Conservation (phyloP, 2,329 filamentous ascomycete genomes). For the Nothophoma quercina region DNA sequence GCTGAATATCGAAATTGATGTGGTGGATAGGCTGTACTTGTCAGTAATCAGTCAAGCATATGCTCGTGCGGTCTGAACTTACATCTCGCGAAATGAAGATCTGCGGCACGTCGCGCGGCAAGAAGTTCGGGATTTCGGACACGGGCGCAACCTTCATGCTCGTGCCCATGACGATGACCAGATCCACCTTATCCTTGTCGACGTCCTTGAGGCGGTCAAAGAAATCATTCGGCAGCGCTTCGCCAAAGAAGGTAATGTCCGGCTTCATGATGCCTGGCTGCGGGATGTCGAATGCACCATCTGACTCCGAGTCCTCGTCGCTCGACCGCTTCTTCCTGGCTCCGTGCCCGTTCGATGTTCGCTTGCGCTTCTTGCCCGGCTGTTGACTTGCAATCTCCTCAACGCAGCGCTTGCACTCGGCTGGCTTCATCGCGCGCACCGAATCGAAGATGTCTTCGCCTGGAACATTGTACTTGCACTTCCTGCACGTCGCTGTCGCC, state of each 20-base stretch:
- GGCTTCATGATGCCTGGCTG: constrained; percentile 87
- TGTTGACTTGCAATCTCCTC: constrained; percentile 59
- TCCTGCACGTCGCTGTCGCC: constrained; percentile 86
- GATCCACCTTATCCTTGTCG: constrained; percentile 80
- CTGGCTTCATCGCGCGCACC: constrained; percentile 77
- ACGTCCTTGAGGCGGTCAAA: constrained; percentile 79
- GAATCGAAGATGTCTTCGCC: constrained; percentile 82
- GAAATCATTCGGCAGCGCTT: constrained; percentile 85
- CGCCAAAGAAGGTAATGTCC: constrained; percentile 98
- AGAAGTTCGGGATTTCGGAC: constrained; percentile 83
- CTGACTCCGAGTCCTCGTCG: constrained; percentile 62
- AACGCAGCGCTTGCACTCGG: constrained; percentile 77
- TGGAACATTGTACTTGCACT: constrained; percentile 75
- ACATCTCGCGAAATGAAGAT: constrained; percentile 86
- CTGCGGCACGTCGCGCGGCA: constrained; percentile 83
- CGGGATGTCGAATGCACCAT: constrained; percentile 70
- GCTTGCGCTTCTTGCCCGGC: constrained; percentile 61
- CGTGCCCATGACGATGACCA: constrained; percentile 95
- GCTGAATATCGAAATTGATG: constrained; percentile 94
- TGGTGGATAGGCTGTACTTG: constrained; percentile 72
- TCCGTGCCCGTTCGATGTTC: constrained; percentile 55
- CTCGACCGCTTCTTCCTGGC: constrained; percentile 58
- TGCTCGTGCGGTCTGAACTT: constrained; percentile 33
- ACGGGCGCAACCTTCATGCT: constrained; percentile 96
- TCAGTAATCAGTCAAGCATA: constrained; percentile 20